A percentile compares a stretch with the other conserved stretches of the same genome.
These are phyloP conservation scores for Neurospora sp. DNA, from an alignment of 495 filamentous ascomycete genomes.

Conservation along the genomic window DNA sequence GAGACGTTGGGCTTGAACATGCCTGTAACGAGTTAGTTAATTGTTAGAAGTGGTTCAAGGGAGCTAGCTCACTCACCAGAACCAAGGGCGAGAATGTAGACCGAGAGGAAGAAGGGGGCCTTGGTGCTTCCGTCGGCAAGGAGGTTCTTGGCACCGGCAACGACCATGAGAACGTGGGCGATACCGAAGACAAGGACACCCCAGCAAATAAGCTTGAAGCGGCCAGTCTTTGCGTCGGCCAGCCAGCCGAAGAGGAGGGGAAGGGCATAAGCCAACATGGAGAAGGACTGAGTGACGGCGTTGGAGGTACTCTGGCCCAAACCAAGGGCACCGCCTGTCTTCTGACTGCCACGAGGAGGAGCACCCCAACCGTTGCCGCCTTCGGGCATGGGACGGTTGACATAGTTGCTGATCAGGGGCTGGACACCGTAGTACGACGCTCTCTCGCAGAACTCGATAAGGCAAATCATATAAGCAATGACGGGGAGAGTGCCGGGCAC, in stretches of 20 bases:
- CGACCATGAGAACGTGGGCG: constrained; percentile 54
- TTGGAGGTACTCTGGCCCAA: constrained; percentile 50
- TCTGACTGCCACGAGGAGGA: constrained; percentile 39
- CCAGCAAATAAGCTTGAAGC: constrained; percentile 51
- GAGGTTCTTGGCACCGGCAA: constrained; percentile 48
- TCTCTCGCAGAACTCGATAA: constrained; percentile 52
- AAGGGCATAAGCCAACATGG: constrained; percentile 48
- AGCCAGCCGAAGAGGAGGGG: constrained; percentile 49
- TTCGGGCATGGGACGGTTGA: constrained; percentile 44
- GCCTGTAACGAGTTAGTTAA: constrained; percentile 14
- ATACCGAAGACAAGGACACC: constrained; percentile 55
- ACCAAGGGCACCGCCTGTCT: constrained; percentile 48
- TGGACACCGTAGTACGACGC: constrained; percentile 50
- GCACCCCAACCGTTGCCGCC: constrained; percentile 55
- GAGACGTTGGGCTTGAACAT: constrained; percentile 60
- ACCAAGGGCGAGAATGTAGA: constrained; percentile 50
- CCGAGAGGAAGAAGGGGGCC: constrained; percentile 46
- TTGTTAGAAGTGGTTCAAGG: neutral
- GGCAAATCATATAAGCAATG: constrained; percentile 46
- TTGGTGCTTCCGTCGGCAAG: constrained; percentile 46
- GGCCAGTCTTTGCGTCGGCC: constrained; percentile 47
- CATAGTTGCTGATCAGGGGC: constrained; percentile 48
- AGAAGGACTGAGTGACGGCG: constrained; percentile 50
- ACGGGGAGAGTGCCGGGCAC: constrained; percentile 42
- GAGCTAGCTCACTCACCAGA: constrained; percentile 45